phyloP scores from a whole-genome alignment of 768 basidiomycete species.

The Trametes villosa region DNA sequence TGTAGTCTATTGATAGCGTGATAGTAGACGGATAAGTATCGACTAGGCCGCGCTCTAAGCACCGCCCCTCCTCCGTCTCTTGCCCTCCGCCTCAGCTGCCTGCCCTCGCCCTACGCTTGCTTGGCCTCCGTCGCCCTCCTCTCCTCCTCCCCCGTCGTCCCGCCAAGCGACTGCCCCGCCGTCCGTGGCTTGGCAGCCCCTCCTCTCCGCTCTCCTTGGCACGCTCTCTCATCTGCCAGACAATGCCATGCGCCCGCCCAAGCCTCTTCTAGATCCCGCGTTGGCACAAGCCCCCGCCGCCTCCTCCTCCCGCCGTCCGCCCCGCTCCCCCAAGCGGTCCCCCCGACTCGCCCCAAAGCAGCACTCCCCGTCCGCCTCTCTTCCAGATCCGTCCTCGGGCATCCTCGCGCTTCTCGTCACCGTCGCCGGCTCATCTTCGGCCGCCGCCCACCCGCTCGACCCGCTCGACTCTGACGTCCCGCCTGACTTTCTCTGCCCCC shows the following conservation, averaged over 20 bases:
- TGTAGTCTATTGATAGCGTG: constrained; percentile 26
- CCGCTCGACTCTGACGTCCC: constrained; percentile 42
- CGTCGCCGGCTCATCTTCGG: constrained; percentile 51
- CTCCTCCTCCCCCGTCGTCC: constrained; percentile 22
- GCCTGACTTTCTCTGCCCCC: constrained; percentile 65
- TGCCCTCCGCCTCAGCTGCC: not conserved
- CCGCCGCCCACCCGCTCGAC: constrained; percentile 53
- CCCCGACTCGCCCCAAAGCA: constrained; percentile 7
- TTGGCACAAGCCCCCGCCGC: constrained; percentile 19
- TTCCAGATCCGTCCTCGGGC: constrained; percentile 51
- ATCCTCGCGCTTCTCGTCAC: constrained; percentile 61
- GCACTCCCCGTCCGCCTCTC: constrained; percentile 5
- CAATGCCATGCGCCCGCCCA: constrained; percentile 24
- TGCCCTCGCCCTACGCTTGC: too few species aligned
- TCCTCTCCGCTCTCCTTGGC: too few species aligned
- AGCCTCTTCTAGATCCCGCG: constrained; percentile 16
- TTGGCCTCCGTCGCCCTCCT: constrained; percentile 8
- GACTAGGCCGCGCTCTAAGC: not conserved
- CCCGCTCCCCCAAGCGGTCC: constrained; percentile 17
- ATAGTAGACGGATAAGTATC: constrained; percentile 18
- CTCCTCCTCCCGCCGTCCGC: constrained; percentile 16
- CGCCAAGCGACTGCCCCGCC: constrained; percentile 17
- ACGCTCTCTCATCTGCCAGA: constrained; percentile 4
- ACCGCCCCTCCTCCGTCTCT: not conserved
- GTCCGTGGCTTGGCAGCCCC: constrained; percentile 5